A percentile compares a stretch with the other conserved stretches of the same genome.
Conservation (phyloP, 345 rosid species). For the Salix purpurea region DNA sequence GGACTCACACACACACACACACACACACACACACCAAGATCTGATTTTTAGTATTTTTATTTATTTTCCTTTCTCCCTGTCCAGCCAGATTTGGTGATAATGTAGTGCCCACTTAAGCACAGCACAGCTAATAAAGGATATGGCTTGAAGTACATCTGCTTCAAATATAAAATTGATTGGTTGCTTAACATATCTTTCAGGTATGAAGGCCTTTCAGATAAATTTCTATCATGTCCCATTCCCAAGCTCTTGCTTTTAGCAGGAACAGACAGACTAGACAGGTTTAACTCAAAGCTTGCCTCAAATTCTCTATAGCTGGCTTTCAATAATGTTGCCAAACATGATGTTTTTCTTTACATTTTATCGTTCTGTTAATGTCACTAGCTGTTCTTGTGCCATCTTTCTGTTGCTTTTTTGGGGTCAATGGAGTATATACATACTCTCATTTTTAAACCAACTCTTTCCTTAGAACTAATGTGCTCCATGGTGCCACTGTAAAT, state of each 20-base stretch:
- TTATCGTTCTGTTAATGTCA: too few relatives aligned
- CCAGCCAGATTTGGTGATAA: not conserved
- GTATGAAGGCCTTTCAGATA: conserved; percentile 95
- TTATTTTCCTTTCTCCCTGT: not conserved
- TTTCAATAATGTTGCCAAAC: not conserved
- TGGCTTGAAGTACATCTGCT: not conserved
- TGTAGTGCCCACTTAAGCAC: not conserved
- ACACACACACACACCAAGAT: not conserved
- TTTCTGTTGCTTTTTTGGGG: not conserved
- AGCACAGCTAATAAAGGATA: not conserved
- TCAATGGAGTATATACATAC: not conserved
- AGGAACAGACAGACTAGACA: conserved; percentile 87
- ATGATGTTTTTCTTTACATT: not conserved
- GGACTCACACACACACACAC: not conserved
- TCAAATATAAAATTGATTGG: conserved; percentile 2
- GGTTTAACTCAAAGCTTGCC: conserved; percentile 31
- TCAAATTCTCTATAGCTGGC: not conserved
- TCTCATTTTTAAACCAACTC: not conserved
- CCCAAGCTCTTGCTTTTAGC: conserved; percentile 88
- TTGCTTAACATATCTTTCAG: conserved; percentile 35
- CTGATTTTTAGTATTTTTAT: not conserved
- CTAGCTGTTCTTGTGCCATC: not conserved
- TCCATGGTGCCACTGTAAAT: not conserved
- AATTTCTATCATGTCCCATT: conserved; percentile 72
- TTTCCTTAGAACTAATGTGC: not conserved